Evolutionary conservation across 2,329 filamentous ascomycete species (phyloP), one percentile per base, ranked within the genome.

Genomic region (Clarireedia hainanense): DNA sequence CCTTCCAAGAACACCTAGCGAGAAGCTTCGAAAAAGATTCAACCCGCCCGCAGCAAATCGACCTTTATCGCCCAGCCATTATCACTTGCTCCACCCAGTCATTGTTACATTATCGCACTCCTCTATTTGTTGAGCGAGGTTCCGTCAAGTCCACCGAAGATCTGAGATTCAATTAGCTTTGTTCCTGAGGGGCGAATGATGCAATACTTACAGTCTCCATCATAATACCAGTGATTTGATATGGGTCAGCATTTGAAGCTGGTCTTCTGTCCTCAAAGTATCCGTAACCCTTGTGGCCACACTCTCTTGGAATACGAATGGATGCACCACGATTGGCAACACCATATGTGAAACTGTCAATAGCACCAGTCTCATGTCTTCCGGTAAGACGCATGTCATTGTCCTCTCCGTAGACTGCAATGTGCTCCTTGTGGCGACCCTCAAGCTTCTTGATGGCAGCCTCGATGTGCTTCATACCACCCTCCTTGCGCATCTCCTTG

Each of bases 381-480:
- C 94, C 94, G 52, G 92, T 97, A 67, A 97, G 87, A 70, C 94
- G 91, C 67, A 87, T 82, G 67, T 94, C 90, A 79, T 99, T 99
- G 73, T 91, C 92, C 79, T 95, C 89, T 69, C 94, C 91, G 72
- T 96, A 96, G 65, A 95, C 91, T 65, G 86, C 85, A 75, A 95
- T 95, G 83, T 89, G 91, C 80, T 91, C 87, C 64, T 76, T 74
- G 76, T 91, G 87, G 67, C 87, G 85, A 61, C 78, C 80, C 74
- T 88, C 87, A 17, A 91, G 84, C 76, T 89, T 91, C 83, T 89
- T 87, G 76, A 91, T 86, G 54, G 85, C 84, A 51, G 81, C 81
- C 74, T 97, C 91, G 64, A 99, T 99, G 74, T 82, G 75, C 84
- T 95, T 95, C 86, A 97, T 94, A 71, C 94, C 94, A 67, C 91